phyloP scores from a whole-genome alignment of 1,284 basidiomycete species.

The Ganoderma resinaceum region DNA sequence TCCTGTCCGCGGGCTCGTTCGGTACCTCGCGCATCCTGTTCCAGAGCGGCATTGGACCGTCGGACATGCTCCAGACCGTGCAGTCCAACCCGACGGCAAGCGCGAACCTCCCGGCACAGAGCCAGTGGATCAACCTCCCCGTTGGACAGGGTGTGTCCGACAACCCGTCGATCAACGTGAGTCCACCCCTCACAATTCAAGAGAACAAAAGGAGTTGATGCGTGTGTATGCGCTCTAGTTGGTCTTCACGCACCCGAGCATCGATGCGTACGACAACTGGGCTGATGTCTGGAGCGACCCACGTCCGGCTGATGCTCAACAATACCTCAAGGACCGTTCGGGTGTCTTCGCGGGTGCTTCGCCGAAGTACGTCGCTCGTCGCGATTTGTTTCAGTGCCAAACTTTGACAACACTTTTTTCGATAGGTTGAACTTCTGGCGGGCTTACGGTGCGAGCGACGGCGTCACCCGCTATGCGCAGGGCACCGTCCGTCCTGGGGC shows the following conservation, averaged over 20 bases:
- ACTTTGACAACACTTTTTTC: not conserved
- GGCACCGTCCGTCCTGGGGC: conserved; percentile 72
- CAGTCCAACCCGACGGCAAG: conserved; percentile 53
- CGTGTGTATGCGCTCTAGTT: conserved; percentile 42
- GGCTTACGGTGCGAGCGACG: conserved; percentile 54
- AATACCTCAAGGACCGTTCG: conserved; percentile 58
- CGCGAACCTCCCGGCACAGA: conserved; percentile 54
- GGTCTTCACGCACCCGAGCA: conserved; percentile 68
- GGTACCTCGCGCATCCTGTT: conserved; percentile 67
- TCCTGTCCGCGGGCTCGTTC: conserved; percentile 63
- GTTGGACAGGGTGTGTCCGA: conserved; percentile 62
- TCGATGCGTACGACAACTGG: conserved; percentile 75
- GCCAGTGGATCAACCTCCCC: conserved; percentile 65
- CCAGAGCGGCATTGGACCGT: conserved; percentile 67
- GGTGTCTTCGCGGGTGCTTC: conserved; percentile 66
- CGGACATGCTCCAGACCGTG: conserved; percentile 63
- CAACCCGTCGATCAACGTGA: conserved; percentile 69
- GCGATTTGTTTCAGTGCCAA: too few relatives aligned
- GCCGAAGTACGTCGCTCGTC: conserved; percentile 49
- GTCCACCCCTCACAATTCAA: conserved; percentile 20
- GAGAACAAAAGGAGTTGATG: not conserved
- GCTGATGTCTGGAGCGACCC: conserved; percentile 60
- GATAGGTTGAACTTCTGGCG: conserved; percentile 69
- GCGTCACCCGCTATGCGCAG: conserved; percentile 60
- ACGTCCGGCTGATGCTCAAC: conserved; percentile 58